These are phyloP conservation scores for Alternaria brassicicola DNA, from an alignment of 2,329 filamentous ascomycete genomes.

Conservation along the genomic window DNA sequence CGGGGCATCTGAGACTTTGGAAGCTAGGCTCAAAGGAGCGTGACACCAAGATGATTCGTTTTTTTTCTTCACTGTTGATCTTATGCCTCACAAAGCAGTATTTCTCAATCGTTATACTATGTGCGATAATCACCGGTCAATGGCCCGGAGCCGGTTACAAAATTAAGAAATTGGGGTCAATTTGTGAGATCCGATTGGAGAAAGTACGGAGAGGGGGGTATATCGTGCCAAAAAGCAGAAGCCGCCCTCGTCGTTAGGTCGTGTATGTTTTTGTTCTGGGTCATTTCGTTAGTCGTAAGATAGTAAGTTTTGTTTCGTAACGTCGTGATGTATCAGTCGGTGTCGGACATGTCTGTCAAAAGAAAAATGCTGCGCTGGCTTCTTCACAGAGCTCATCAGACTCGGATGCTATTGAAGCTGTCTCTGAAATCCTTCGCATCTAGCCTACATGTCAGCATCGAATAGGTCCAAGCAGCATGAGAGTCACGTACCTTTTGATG, in stretches of 20 bases:
- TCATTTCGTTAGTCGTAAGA: constrained; percentile 35
- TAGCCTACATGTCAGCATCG: constrained; percentile 10
- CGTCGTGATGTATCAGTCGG: constrained; percentile 8
- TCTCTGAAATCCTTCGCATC: constrained; percentile 41
- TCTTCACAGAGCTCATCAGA: not conserved
- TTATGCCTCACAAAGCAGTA: not conserved
- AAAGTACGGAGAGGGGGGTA: constrained; percentile 39
- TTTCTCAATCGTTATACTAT: constrained; percentile 2
- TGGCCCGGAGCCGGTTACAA: not conserved
- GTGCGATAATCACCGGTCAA: not conserved
- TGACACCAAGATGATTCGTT: constrained; percentile 6
- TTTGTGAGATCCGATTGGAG: constrained; percentile 8
- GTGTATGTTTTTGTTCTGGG: constrained; percentile 13
- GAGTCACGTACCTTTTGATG: constrained; percentile 35
- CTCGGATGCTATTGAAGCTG: constrained; percentile 39
- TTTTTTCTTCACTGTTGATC: constrained; percentile 8
- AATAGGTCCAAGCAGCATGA: no score
- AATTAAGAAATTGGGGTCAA: constrained; percentile 11
- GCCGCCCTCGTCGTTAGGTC: constrained; percentile 32
- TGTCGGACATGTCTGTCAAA: not conserved
- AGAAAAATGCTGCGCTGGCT: not conserved
- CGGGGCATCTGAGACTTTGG: constrained; percentile 12
- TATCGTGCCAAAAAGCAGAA: constrained; percentile 41
- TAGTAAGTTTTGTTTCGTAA: constrained; percentile 16
- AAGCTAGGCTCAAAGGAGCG: constrained; percentile 6